Percentiles rank a stretch among this genome's conserved stretches.
phyloP scores from a whole-genome alignment of 2,329 filamentous ascomycete species.

The Fusarium illudens region DNA sequence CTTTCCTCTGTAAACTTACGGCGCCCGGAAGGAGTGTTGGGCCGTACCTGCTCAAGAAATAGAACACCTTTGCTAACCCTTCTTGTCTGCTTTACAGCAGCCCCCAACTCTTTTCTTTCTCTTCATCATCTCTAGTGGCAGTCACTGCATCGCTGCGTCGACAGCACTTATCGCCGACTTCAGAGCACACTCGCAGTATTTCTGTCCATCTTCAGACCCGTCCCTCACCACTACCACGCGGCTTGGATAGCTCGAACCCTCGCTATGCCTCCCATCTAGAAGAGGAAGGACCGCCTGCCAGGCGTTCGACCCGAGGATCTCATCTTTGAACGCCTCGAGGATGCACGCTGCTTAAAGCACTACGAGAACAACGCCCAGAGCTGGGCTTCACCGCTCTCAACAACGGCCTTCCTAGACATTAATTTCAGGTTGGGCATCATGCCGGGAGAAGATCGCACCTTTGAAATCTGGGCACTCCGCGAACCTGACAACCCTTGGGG shows the following conservation, averaged over 20 bases:
- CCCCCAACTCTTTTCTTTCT: not conserved
- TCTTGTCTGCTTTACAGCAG: not conserved
- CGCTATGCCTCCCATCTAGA: not conserved
- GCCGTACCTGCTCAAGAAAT: not conserved
- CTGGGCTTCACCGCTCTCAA: constrained; percentile 25
- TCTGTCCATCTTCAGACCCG: not conserved
- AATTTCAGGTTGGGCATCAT: constrained; percentile 19
- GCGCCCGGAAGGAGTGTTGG: not conserved
- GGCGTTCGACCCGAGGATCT: not conserved
- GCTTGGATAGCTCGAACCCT: not conserved
- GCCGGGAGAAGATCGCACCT: not conserved
- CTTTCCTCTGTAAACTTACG: not conserved
- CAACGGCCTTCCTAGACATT: constrained; percentile 19
- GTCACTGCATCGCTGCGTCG: not conserved
- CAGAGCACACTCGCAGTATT: not conserved
- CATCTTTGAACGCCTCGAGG: constrained; percentile 26
- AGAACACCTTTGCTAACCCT: no score
- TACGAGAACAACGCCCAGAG: constrained; percentile 31
- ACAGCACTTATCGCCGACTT: not conserved
- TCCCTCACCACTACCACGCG: not conserved
- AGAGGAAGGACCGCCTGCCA: not conserved
- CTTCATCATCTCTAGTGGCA: not conserved
- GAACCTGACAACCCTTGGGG: constrained; percentile 39
- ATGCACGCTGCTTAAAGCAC: constrained; percentile 21
- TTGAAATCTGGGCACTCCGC: constrained; percentile 45